Evolutionary conservation across 2,329 filamentous ascomycete species (phyloP).

Genomic region (Beauveria scarabaeidicola): DNA sequence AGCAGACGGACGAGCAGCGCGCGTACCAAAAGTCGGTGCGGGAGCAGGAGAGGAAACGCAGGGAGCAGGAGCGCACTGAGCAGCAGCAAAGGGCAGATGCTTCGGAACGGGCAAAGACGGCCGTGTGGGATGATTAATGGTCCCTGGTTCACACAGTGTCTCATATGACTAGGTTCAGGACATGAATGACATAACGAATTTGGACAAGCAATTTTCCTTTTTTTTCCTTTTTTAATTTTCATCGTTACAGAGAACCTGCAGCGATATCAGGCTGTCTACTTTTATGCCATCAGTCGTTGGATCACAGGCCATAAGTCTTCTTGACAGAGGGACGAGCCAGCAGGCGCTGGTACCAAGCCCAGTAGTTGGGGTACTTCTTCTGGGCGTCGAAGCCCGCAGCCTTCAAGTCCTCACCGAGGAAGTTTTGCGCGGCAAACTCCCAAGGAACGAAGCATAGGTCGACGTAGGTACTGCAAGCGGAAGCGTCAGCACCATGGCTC

Average conservation of each 20-base stretch:
- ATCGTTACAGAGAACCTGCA: not conserved
- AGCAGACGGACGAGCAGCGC: conserved; percentile 77
- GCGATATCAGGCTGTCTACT: too few species aligned
- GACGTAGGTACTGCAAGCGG: conserved; percentile 26
- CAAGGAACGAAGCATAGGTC: conserved; percentile 27
- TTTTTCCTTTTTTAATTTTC: not conserved
- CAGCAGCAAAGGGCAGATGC: conserved; percentile 53
- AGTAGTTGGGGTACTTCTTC: conserved; percentile 26
- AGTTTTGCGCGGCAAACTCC: conserved; percentile 15
- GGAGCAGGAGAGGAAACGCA: conserved; percentile 73
- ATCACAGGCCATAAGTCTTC: conserved; percentile 17
- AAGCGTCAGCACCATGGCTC: not conserved
- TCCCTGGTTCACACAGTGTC: too few species aligned
- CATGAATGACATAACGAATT: not conserved
- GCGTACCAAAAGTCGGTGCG: conserved; percentile 76
- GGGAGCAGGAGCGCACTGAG: conserved; percentile 62
- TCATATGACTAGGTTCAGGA: not conserved
- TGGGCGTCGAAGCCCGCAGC: conserved; percentile 18
- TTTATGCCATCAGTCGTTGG: too few species aligned
- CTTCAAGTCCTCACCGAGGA: conserved; percentile 17
- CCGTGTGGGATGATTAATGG: conserved; percentile 71
- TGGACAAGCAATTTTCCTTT: not conserved
- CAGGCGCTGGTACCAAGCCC: conserved; percentile 26
- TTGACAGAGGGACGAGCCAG: conserved; percentile 23
- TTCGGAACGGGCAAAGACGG: conserved; percentile 66